Base-by-base conservation (phyloP, 495 filamentous ascomycete genomes). In the Aspergillus sparsus region DNA sequence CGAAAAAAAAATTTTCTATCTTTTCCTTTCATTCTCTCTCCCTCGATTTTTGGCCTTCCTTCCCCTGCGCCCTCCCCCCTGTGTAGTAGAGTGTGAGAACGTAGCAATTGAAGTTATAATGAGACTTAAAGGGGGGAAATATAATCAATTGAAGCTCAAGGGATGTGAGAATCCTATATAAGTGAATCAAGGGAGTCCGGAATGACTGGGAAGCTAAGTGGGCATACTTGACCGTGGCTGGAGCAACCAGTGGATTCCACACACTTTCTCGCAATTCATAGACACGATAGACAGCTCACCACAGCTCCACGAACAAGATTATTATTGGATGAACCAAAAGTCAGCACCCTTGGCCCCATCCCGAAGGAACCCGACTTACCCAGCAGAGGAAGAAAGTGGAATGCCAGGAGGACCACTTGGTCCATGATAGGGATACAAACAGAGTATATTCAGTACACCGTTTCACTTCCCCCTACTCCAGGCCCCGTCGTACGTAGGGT, bases 351-450 rank as follows among this genome's bases (percentile, higher is more conserved):
- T 61, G 62, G 62, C 57, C 62, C 60, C 62, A 47, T 65, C 66
- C 66, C 66, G 66, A 68, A 55, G 54, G 66, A 65, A 68, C 66
- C 66, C 66, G 66, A 64, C 50, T 46, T 58, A 37, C 33, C 60
- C 55, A 57, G 37, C 31, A 18, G 39, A 41, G 62, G 27, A 56
- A 42, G 33, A 47, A 53, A 27, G 42, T 56, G 46, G 49, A 47
- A 59, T 54, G 51, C 37, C 41, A 50, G 55, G 41, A 45, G 31
- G 37, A 42, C 35, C 45, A 49, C 41, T 27, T 13, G 35, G 46
- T 49, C 44, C 54, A 54, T 47, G 53, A 61, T 41, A 45, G 57
- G 42, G 49, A 55, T 49, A 63, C 45, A 47, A 18, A 18, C 44
- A 47, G 13, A 21, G 44, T 18, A 9, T 2, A 47, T 18, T 18